These are phyloP conservation scores for Entophlyctis helioformis DNA, from an alignment of 192 early-diverging fungal species.

Conservation along the genomic window DNA sequence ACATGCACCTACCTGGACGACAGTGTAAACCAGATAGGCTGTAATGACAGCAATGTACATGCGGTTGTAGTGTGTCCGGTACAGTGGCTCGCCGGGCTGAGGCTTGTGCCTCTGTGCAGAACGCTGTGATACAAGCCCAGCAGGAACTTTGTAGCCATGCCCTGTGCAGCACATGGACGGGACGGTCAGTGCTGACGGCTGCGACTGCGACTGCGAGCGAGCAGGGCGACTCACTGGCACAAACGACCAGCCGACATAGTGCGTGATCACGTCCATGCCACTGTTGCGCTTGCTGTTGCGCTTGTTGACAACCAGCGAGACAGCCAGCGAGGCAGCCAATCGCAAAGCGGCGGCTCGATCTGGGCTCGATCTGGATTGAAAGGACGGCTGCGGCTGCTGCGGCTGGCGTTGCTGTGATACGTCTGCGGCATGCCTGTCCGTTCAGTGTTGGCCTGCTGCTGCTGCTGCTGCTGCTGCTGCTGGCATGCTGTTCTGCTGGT, in stretches of 20 bases:
- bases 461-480: too few species aligned
- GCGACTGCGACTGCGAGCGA: background rate
- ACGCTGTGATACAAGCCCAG: conserved; percentile 10
- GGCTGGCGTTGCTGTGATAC: too few species aligned
- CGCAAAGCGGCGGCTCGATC: background rate
- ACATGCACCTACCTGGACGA: conserved; percentile 12
- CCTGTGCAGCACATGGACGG: conserved; percentile 2
- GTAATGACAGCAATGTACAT: conserved; percentile 19
- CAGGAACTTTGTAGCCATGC: conserved; percentile 14
- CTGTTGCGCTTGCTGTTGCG: too few species aligned
- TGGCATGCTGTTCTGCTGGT: too few species aligned
- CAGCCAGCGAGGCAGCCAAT: background rate
- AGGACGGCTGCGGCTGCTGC: too few species aligned
- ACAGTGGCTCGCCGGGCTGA: background rate
- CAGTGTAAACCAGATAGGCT: conserved; percentile 19
- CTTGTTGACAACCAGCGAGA: background rate
- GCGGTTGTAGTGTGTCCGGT: conserved; percentile 12
- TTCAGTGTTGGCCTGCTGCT: too few species aligned
- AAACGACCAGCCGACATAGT: conserved; percentile 17
- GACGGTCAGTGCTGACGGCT: background rate
- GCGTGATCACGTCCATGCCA: too few species aligned
- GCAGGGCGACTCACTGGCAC: conserved; percentile 6
- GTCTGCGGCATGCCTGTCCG: too few species aligned
- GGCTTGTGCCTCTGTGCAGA: background rate
- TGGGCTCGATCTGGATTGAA: too few species aligned